Conservation (phyloP, 345 rosid genomes). For the Microcos paniculata region DNA sequence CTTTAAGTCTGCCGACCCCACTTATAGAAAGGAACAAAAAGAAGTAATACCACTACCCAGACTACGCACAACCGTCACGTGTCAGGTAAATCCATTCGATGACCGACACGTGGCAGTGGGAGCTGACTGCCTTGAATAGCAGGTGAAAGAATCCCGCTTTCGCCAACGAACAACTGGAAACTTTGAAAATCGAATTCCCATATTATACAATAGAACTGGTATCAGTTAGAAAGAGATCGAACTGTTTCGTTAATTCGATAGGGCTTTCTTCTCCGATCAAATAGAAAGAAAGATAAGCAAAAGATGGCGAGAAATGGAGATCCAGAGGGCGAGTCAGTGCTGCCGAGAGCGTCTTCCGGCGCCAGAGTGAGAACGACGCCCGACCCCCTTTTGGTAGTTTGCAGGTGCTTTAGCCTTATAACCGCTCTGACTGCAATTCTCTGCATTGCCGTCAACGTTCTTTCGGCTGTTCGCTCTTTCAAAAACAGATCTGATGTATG, state of each 20-base stretch:
- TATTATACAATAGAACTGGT: background rate
- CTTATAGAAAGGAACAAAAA: too few relatives aligned
- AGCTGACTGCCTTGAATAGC: slow-evolving; percentile 23
- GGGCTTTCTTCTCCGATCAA: background rate
- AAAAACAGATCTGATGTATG: slow-evolving; percentile 68
- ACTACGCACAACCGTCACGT: background rate
- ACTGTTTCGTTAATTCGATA: background rate
- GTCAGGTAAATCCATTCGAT: background rate
- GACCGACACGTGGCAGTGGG: background rate
- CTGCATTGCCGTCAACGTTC: slow-evolving; percentile 78
- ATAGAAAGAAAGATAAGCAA: background rate
- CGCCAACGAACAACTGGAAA: background rate
- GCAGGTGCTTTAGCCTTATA: slow-evolving; percentile 72
- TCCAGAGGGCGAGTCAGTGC: slow-evolving; percentile 12
- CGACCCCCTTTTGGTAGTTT: slow-evolving; percentile 69
- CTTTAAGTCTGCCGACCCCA: too few relatives aligned
- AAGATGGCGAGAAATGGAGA: slow-evolving; percentile 32
- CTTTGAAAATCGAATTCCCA: background rate
- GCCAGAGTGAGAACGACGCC: slow-evolving; percentile 32
- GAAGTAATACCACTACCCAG: too few relatives aligned
- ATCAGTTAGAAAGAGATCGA: background rate
- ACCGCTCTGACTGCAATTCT: slow-evolving; percentile 68
- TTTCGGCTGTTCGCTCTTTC: slow-evolving; percentile 85
- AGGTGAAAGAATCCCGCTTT: slow-evolving; percentile 36
- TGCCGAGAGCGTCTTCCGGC: slow-evolving; percentile 8